Evolutionary conservation across 768 basidiomycete genomes (phyloP), one percentile per base, ranked within the genome.

Genomic region (Podaxis mareebaensis): DNA sequence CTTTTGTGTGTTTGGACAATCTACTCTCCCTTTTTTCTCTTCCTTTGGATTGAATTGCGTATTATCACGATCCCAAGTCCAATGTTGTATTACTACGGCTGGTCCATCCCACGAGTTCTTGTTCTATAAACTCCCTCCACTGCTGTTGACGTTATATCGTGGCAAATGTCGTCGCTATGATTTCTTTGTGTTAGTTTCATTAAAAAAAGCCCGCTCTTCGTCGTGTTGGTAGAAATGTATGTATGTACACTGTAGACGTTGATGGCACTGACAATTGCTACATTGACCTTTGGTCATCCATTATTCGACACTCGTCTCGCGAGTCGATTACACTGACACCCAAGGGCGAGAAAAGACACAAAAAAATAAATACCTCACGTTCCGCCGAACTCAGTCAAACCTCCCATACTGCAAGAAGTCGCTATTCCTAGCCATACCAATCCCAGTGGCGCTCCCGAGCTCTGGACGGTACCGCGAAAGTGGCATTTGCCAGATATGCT

Each of bases 401-500:
- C 74, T 74, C 58, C 74, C 75, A 49, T 73, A 77, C 58, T 78
- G 77, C 60, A 78, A 67, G 66, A 78, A 79, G 52, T 78, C 77
- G 67, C 76, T 78, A 22, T 67, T 69, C 7, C 74, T 68, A 6
- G 53, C 64, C 22, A 63, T 59, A 33, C 53, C 48, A 33, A 53
- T 33, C 40, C 51, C 59, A 13, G 60, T 13, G 58, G 68, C 64
- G 20, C 60, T 17, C 15, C 63, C 63, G 33, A 67, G 46, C 28
- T 72, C 69, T 22, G 81, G 80, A 30, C 69, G 72, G 72, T 83
- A 87, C 60, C 82, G 79, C 4, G 83, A 82, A 40, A 88, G 74
- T 17, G 85, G 75, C 65, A 75, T 78, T 53, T 74, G 68, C 80
- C 83, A 83, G 67, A 86, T 73, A 67, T 86, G 84, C 62, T 77